Conservation (phyloP, 768 basidiomycete species). For the Pilatotrama ljubarskyi region DNA sequence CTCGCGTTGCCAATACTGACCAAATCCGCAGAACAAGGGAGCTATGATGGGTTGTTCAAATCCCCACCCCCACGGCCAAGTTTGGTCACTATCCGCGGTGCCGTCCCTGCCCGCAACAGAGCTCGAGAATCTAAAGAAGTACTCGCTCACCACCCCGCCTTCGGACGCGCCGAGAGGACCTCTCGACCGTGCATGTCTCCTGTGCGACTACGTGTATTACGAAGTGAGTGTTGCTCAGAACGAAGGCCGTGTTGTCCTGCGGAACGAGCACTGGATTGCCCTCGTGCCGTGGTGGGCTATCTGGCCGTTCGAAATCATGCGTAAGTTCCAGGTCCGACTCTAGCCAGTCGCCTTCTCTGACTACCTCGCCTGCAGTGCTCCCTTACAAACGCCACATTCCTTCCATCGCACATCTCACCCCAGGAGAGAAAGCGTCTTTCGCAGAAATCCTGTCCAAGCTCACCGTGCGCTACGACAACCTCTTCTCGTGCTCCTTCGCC, state of each 20-base stretch:
- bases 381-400: slow-evolving; percentile 79
- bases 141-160: slow-evolving; percentile 40
- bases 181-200: slow-evolving; percentile 60
- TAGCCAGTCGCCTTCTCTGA: neutral
- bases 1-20: neutral
- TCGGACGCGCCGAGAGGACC: slow-evolving; percentile 54
- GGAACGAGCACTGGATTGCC: slow-evolving; percentile 78
- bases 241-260: slow-evolving; percentile 63
- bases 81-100: slow-evolving; percentile 75
- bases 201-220: slow-evolving; percentile 77
- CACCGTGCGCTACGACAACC: slow-evolving; percentile 72
- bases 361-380: slow-evolving; percentile 51
- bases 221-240: slow-evolving; percentile 49
- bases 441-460: slow-evolving; percentile 66
- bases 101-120: slow-evolving; percentile 73
- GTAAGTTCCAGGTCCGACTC: slow-evolving; percentile 39
- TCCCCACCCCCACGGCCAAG: slow-evolving; percentile 92
- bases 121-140: slow-evolving; percentile 53
- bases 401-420: slow-evolving; percentile 60
- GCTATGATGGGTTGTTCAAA: slow-evolving; percentile 95
- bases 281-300: slow-evolving; percentile 95
- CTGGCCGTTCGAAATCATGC: slow-evolving; percentile 87
- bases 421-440: slow-evolving; percentile 61
- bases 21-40: slow-evolving; percentile 53
- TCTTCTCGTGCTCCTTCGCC: slow-evolving; percentile 85